Percentiles rank a stretch among this genome's conserved stretches.
Evolutionary conservation across 495 filamentous ascomycete genomes (phyloP).

Genomic region (Hypoxylon fuscum): DNA sequence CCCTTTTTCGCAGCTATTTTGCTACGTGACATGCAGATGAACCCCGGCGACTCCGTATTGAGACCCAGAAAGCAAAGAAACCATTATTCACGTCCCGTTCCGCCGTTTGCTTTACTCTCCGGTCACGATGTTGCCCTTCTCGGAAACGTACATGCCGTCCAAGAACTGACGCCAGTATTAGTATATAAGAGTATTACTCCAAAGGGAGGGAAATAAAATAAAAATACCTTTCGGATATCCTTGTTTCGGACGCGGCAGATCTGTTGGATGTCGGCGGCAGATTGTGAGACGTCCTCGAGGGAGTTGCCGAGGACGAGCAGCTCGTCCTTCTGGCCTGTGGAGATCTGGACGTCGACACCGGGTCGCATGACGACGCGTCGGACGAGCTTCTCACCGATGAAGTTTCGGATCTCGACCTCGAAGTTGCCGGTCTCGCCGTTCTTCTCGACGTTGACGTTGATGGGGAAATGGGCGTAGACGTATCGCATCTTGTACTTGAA

Average conservation of each 20-base stretch:
- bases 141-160: conserved; percentile 99
- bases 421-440: conserved; percentile 85
- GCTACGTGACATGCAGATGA: conserved; percentile 70
- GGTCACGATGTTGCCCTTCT: conserved; percentile 91
- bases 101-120: conserved; percentile 65
- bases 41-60: conserved; percentile 57
- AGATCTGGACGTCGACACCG: conserved; percentile 89
- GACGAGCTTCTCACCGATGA: conserved; percentile 99
- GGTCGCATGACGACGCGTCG: conserved; percentile 86
- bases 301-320: conserved; percentile 92
- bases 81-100: conserved; percentile 33
- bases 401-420: conserved; percentile 99
- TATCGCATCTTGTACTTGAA: conserved; percentile 99
- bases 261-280: conserved; percentile 98
- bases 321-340: conserved; percentile 95
- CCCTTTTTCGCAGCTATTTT: conserved; percentile 58
- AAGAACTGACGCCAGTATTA: conserved; percentile 78
- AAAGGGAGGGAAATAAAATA: background rate
- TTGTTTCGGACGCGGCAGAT: conserved; percentile 99
- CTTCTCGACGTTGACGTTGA: conserved; percentile 99
- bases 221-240: conserved; percentile 97
- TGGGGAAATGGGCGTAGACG: conserved; percentile 99
- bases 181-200: conserved; percentile 16
- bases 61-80: conserved; percentile 57
- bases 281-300: conserved; percentile 95